Evolutionary conservation across 208 protist species (phyloP), one percentile per base, ranked within the genome.

Genomic region (Tritrichomonas musculus): DNA sequence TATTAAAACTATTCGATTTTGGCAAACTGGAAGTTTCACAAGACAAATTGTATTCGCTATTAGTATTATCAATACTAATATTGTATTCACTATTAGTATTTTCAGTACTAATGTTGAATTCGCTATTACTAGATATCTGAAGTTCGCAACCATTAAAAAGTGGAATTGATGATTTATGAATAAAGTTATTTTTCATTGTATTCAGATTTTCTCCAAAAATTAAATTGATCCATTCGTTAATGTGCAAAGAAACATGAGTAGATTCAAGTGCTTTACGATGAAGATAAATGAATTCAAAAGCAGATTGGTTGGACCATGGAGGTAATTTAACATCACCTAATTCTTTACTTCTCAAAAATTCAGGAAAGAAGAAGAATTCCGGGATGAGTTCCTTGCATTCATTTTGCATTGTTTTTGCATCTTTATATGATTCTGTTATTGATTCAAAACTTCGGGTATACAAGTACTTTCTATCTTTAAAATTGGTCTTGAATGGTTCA

Each of bases 341-440:
- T n/a, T 73, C 65, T 94, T n/a, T n/a, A 80, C 95, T 96, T 30
- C 80, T 22, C 13, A 97, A 93, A 69, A 96, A 94, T 39, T 96
- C 94, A 2, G 95, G 94, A 27, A 94, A 69, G 93, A 95, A 96
- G 92, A 94, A 97, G 47, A 96, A 96, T 84, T 97, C 96, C 33
- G 96, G 96, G 17, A 95, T 94, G 17, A 96, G 94, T 69, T 95
- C 94, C 53, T 41, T 49, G 27, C 30, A 82, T 13, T 82, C 73
- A 5, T 47, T 47, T 25, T 53, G 36, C 20, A 53, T 41, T n/a
- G 33, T 25, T 17, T 33, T 33, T 50, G 33, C 41, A n/a, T 53
- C 13, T n/a, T 25, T n/a, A n/a, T 53, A 82, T 82, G 73, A 82
- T 30, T 82, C 73, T 5, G 36, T 25, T 20, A 82, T n/a, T 8